These are phyloP conservation scores for Diaporthe sp. DNA, from an alignment of 2,329 filamentous ascomycete species.

Conservation along the genomic window DNA sequence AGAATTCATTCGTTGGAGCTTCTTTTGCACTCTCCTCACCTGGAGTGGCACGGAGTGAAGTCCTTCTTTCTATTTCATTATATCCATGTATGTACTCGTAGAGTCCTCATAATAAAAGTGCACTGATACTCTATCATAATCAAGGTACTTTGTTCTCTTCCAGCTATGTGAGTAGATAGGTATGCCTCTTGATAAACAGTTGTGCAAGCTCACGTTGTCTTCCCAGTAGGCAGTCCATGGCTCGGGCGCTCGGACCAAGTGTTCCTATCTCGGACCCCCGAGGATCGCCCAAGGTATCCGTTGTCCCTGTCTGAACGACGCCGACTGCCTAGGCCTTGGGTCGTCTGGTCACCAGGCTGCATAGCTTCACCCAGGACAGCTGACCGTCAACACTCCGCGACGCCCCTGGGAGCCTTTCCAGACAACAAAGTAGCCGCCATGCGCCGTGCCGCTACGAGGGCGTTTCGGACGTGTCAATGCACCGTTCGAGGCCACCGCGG, in stretches of 20 bases:
- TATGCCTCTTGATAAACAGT: too few relatives aligned
- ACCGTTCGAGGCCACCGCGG: slow-evolving; percentile 65
- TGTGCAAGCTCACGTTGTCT: not conserved
- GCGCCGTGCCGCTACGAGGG: slow-evolving; percentile 79
- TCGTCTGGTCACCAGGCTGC: slow-evolving; percentile 23
- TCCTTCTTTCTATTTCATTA: not conserved
- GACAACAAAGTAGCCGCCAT: slow-evolving; percentile 60
- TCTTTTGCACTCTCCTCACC: not conserved
- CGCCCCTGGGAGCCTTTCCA: slow-evolving; percentile 32
- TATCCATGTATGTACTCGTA: not conserved
- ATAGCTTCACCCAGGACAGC: slow-evolving; percentile 18
- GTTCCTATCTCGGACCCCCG: slow-evolving; percentile 32
- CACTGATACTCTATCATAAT: not conserved
- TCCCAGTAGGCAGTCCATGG: not conserved
- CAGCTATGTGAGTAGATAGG: not conserved
- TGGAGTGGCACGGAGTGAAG: not conserved
- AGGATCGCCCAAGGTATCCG: not conserved
- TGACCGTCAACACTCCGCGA: slow-evolving; percentile 5
- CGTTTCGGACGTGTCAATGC: slow-evolving; percentile 76
- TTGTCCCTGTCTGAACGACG: slow-evolving; percentile 12
- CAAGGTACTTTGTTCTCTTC: not conserved
- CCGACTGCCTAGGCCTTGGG: slow-evolving; percentile 22
- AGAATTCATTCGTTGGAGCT: not conserved
- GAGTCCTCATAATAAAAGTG: not conserved
- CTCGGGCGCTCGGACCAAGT: slow-evolving; percentile 26